Evolutionary conservation across 345 rosid species (phyloP).

Genomic region (Viola odorata): DNA sequence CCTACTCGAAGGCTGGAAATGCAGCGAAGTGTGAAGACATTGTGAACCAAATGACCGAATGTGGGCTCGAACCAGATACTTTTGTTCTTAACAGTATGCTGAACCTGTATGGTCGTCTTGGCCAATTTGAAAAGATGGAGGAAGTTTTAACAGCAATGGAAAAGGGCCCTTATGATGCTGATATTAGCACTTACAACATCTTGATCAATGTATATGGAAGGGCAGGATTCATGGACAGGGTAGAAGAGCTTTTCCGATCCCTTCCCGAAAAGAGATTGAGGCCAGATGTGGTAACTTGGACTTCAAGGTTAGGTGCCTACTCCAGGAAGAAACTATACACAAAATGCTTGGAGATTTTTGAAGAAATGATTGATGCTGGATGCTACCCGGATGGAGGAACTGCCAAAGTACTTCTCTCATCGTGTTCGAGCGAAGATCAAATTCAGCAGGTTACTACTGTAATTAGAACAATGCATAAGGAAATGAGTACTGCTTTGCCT

Average conservation of each 20-base stretch:
- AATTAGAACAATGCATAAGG: slow-evolving; percentile 74
- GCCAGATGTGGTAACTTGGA: slow-evolving; percentile 92
- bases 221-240: slow-evolving; percentile 65
- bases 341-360: slow-evolving; percentile 69
- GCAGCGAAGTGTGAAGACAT: slow-evolving; percentile 66
- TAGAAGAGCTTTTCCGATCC: slow-evolving; percentile 50
- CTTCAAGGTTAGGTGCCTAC: slow-evolving; percentile 71
- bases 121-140: slow-evolving; percentile 79
- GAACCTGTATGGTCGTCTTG: slow-evolving; percentile 70
- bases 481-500: slow-evolving; percentile 36
- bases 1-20: slow-evolving; percentile 65
- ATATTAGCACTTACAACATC: slow-evolving; percentile 82
- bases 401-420: slow-evolving; percentile 72
- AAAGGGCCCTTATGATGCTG: slow-evolving; percentile 43
- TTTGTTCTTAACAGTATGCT: slow-evolving; percentile 77
- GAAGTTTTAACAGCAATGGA: slow-evolving; percentile 57
- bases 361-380: slow-evolving; percentile 85
- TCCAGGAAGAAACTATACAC: slow-evolving; percentile 71
- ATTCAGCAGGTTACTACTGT: slow-evolving; percentile 67
- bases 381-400: slow-evolving; percentile 85
- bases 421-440: slow-evolving; percentile 75
- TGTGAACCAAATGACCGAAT: slow-evolving; percentile 58
- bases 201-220: slow-evolving; percentile 72
- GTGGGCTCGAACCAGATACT: slow-evolving; percentile 76
- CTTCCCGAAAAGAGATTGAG: slow-evolving; percentile 36